phyloP scores from a whole-genome alignment of 1,284 basidiomycete genomes.

The Schizophyllum commune region DNA sequence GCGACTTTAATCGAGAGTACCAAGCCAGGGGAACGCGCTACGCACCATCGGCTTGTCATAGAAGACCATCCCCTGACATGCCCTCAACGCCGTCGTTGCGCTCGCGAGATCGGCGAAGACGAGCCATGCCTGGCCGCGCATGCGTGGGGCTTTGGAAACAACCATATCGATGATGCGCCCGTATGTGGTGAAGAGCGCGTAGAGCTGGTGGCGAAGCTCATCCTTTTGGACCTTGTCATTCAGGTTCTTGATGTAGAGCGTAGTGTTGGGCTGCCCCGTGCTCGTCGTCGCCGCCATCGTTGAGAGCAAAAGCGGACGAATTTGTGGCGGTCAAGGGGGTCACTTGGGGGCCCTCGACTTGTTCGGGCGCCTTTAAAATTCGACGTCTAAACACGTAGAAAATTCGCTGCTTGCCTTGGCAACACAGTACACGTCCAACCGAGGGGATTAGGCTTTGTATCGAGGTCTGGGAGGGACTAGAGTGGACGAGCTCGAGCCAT shows the following conservation, averaged over 20 bases:
- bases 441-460: no score
- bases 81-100: constrained; percentile 87
- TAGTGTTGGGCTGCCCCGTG: constrained; percentile 70
- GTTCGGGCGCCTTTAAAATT: no score
- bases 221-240: constrained; percentile 93
- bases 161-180: constrained; percentile 92
- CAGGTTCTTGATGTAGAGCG: constrained; percentile 92
- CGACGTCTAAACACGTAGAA: no score
- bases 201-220: constrained; percentile 80
- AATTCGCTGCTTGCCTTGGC: no score
- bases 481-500: no score
- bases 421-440: no score
- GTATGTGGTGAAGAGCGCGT: constrained; percentile 88
- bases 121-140: constrained; percentile 95
- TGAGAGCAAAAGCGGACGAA: not conserved
- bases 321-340: not conserved
- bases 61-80: constrained; percentile 86
- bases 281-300: constrained; percentile 8
- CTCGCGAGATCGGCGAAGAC: constrained; percentile 87
- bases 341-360: not conserved
- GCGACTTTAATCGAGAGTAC: constrained; percentile 6
- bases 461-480: no score
- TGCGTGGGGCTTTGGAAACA: constrained; percentile 81
- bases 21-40: constrained; percentile 12
- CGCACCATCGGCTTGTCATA: constrained; percentile 88